Evolutionary conservation across 345 rosid species (phyloP), one percentile per base, ranked within the genome.

Genomic region (Populus pruinosa): DNA sequence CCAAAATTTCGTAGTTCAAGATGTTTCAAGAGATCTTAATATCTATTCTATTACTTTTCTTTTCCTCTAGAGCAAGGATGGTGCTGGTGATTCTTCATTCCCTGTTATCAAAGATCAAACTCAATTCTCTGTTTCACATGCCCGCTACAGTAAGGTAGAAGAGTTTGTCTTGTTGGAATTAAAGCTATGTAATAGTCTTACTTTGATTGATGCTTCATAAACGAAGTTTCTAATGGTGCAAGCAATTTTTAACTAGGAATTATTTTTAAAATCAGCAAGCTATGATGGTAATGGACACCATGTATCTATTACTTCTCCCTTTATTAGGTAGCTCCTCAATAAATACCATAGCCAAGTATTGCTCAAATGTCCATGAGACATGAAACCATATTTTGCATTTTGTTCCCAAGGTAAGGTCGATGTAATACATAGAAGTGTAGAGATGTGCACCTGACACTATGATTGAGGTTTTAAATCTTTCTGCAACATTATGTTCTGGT

Each of bases 11-110:
- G 36, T 13, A 14, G 66, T 75, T 71, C 71, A 64, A 69, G 63
- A 64, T 81, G 38, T 64, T 27, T 67, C 43, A 18, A 5, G 69
- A 73, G 74, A 73, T 80, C 77, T 68, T 50, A 72, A 55, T 73
- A 43, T 70, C 61, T 65, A 50, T 63, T 55, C 77, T 23, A 61
- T 70, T 74, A 2, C 29, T 20, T 80, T 72, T 70, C 67, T 75
- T 74, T 62, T 20, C 43, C 17, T 84, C 63, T 72, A 96, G 99
- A 91, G 83, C 85, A 96, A 92, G 85, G 98, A 96, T 80, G 93
- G 91, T 70, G 93, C 98, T 41, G 92, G 89, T 78, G 99, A 96
- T 80, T 86, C 99, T 86, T 92, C 99, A 55, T 94, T 96, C 83
- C 94, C 99, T 67, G 88, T 89, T 69, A 83, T 92, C 84, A 92